Evolutionary conservation across 768 basidiomycete species (phyloP).

Genomic region (Amylocystis lapponica): DNA sequence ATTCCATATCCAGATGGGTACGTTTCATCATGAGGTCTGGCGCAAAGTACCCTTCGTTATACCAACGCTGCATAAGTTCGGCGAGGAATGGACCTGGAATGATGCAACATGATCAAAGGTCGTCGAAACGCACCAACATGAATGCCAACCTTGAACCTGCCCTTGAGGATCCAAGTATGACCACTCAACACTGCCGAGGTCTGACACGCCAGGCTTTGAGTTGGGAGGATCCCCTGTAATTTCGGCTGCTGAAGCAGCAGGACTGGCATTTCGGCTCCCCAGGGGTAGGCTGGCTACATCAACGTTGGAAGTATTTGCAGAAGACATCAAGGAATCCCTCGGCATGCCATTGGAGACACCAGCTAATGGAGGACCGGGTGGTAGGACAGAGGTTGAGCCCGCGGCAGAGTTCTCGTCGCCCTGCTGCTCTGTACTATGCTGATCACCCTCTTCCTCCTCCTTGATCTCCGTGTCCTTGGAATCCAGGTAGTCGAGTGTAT

Average conservation of each 20-base stretch:
- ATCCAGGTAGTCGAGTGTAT: slow-evolving; percentile 34
- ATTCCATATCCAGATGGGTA: slow-evolving; percentile 59
- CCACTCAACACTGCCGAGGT: slow-evolving; percentile 71
- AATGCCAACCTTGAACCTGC: slow-evolving; percentile 81
- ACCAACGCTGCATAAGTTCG: slow-evolving; percentile 92
- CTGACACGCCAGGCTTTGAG: slow-evolving; percentile 44
- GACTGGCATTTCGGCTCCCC: not conserved
- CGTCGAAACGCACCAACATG: not conserved
- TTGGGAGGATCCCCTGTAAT: not conserved
- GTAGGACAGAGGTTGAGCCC: no score
- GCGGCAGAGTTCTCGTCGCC: no score
- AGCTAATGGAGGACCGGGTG: no score
- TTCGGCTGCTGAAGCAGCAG: slow-evolving; percentile 28
- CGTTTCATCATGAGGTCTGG: slow-evolving; percentile 82
- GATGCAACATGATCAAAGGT: slow-evolving; percentile 4
- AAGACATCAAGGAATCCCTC: no score
- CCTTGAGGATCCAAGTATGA: slow-evolving; percentile 90
- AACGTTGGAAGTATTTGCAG: not conserved
- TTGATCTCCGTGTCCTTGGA: slow-evolving; percentile 44
- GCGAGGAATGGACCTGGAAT: slow-evolving; percentile 80
- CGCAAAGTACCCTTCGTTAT: slow-evolving; percentile 83
- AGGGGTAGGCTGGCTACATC: not conserved
- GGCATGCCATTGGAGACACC: no score
- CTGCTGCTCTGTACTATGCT: no score
- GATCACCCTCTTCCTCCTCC: slow-evolving; percentile 52